Percentiles rank a stretch among this genome's conserved stretches.
These are phyloP conservation scores for Exserohilum rostratum DNA, from an alignment of 2,329 filamentous ascomycete genomes.

Conservation along the genomic window DNA sequence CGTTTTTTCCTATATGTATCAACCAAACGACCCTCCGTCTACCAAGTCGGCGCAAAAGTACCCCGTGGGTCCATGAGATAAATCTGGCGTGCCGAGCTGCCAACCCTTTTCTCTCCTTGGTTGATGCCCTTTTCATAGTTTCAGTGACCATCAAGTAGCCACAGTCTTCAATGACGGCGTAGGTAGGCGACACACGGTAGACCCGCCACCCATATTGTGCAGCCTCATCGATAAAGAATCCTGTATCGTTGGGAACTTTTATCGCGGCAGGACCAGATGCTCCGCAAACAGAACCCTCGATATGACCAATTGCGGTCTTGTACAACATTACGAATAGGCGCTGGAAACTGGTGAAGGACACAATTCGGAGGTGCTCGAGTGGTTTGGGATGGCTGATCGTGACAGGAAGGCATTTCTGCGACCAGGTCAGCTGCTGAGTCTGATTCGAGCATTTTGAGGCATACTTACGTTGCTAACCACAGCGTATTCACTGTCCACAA, in stretches of 20 bases:
- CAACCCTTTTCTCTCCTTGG: neutral
- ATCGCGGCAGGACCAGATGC: no score
- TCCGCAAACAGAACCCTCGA: no score
- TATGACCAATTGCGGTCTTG: no score
- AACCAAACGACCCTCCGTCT: neutral
- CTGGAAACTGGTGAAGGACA: conserved; percentile 2
- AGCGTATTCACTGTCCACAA: neutral
- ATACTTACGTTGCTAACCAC: neutral
- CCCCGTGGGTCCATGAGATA: neutral
- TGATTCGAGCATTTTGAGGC: neutral
- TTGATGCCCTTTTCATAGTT: neutral
- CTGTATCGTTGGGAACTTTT: no score
- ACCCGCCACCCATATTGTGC: no score
- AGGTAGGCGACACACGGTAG: no score
- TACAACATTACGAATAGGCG: no score
- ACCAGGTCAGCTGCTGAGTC: neutral
- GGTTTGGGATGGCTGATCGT: neutral
- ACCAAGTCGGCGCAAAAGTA: neutral
- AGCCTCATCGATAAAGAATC: no score
- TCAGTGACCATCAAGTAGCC: neutral
- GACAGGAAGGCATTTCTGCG: neutral
- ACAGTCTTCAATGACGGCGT: neutral
- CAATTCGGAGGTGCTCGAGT: neutral
- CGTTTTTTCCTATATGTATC: neutral
- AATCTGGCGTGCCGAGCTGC: neutral